Evolutionary conservation across 1,284 basidiomycete genomes (phyloP).

Genomic region (Mrakiaceae sp.): DNA sequence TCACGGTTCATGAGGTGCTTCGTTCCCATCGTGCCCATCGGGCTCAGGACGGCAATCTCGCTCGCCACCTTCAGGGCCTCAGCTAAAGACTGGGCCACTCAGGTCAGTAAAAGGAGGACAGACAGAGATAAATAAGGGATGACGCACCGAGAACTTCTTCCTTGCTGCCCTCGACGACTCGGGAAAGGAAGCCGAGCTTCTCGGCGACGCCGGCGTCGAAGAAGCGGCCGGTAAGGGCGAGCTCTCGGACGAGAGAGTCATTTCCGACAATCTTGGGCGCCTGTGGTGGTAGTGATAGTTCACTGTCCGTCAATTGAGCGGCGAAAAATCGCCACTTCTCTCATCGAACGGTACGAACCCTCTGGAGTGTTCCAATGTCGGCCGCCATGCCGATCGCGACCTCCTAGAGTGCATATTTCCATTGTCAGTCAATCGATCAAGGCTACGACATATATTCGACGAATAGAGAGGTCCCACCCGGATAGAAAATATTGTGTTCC

Average conservation of each 20-base stretch:
- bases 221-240: constrained; percentile 62
- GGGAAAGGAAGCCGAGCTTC: constrained; percentile 64
- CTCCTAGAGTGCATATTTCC: constrained; percentile 45
- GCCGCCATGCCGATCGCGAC: constrained; percentile 82
- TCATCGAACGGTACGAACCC: constrained; percentile 24
- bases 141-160: constrained; percentile 38
- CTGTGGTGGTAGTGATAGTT: background rate
- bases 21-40: constrained; percentile 67
- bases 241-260: constrained; percentile 62
- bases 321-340: background rate
- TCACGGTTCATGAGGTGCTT: constrained; percentile 53
- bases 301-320: no score
- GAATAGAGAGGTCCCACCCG: constrained; percentile 42
- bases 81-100: constrained; percentile 21
- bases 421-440: no score
- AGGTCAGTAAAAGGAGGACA: background rate
- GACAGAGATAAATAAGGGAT: background rate
- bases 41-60: constrained; percentile 63
- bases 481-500: constrained; percentile 57
- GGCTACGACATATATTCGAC: no score
- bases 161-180: constrained; percentile 55
- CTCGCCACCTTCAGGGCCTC: constrained; percentile 57
- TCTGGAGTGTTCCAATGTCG: constrained; percentile 79
- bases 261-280: constrained; percentile 42
- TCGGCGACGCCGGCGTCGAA: constrained; percentile 63